phyloP scores from a whole-genome alignment of 2,329 filamentous ascomycete species.

The Cercospora sp. region DNA sequence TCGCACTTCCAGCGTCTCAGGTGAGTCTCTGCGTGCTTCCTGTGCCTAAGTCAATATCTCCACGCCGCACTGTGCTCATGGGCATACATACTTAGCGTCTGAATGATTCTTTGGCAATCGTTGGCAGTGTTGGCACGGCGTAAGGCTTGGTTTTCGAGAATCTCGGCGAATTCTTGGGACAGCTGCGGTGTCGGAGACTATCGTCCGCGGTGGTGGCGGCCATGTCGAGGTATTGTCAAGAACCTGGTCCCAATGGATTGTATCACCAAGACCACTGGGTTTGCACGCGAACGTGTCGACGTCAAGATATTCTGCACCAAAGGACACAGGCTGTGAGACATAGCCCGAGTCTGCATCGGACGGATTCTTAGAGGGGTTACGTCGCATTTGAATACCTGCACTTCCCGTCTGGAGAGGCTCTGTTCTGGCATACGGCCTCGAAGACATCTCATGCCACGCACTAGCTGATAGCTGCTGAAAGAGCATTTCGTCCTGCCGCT shows the following conservation, averaged over 20 bases:
- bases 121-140: conserved; percentile 15
- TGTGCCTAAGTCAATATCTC: conserved; percentile 40
- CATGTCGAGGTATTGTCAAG: neutral
- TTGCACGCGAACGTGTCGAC: neutral
- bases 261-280: neutral
- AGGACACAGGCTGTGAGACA: conserved; percentile 12
- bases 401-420: neutral
- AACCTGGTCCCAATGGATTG: neutral
- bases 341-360: conserved; percentile 25
- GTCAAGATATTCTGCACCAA: neutral
- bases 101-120: conserved; percentile 25
- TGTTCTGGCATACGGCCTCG: neutral
- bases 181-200: conserved; percentile 6
- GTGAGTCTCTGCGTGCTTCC: conserved; percentile 75
- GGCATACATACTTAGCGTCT: conserved; percentile 25
- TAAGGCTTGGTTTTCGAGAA: conserved; percentile 2
- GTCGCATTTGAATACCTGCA: neutral
- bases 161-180: neutral
- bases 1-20: conserved; percentile 66
- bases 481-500: conserved; percentile 2
- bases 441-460: neutral
- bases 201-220: conserved; percentile 9
- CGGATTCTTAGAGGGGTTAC: conserved; percentile 3
- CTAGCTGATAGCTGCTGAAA: neutral
- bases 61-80: neutral